These are phyloP conservation scores for Apophysomyces sp. DNA, from an alignment of 371 early-diverging fungal species.

Conservation along the genomic window DNA sequence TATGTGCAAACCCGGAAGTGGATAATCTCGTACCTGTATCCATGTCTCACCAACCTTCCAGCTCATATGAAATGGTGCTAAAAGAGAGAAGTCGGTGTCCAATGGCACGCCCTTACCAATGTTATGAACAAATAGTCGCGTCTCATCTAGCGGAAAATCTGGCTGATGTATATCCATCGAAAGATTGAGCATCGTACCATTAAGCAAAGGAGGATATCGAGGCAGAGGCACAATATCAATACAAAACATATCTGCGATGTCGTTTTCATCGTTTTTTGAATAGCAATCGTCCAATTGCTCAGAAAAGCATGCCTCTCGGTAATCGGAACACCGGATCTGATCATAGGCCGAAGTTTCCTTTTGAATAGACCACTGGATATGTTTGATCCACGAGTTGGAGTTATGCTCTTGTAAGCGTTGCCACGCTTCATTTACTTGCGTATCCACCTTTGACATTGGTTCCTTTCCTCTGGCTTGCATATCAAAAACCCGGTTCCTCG, in stretches of 20 bases:
- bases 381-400: slow-evolving; percentile 52
- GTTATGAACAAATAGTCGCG: slow-evolving; percentile 59
- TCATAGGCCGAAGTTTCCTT: slow-evolving; percentile 25
- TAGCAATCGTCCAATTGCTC: slow-evolving; percentile 15
- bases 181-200: slow-evolving; percentile 31
- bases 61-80: slow-evolving; percentile 54
- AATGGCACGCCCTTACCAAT: slow-evolving; percentile 60
- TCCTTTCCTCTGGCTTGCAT: slow-evolving; percentile 4
- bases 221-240: slow-evolving; percentile 27
- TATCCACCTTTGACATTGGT: slow-evolving; percentile 13
- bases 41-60: slow-evolving; percentile 41
- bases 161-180: slow-evolving; percentile 36
- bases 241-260: slow-evolving; percentile 17
- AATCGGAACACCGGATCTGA: slow-evolving; percentile 10
- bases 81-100: slow-evolving; percentile 51
- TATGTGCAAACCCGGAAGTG: slow-evolving; percentile 52
- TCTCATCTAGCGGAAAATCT: slow-evolving; percentile 41
- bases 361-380: slow-evolving; percentile 23
- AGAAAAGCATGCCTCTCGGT: slow-evolving; percentile 12
- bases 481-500: slow-evolving; percentile 9
- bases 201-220: slow-evolving; percentile 43
- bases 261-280: slow-evolving; percentile 7
- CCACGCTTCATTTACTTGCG: slow-evolving; percentile 52
- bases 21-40: slow-evolving; percentile 62
- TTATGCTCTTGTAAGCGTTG: slow-evolving; percentile 60